Conservation (phyloP, 2,329 filamentous ascomycete genomes). For the Trichoderma brevicompactum region DNA sequence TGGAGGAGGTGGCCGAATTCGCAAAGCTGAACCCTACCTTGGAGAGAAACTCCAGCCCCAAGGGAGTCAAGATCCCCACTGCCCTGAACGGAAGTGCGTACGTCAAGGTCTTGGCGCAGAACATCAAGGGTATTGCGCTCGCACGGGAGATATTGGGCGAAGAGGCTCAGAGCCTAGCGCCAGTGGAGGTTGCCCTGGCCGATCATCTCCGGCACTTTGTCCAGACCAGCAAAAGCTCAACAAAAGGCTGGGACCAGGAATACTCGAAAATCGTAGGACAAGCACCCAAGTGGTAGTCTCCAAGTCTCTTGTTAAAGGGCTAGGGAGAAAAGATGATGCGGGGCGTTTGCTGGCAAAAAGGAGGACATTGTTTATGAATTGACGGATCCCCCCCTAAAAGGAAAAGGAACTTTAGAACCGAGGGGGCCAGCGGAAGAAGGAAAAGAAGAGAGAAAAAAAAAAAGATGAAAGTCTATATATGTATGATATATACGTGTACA, state of each 20-base stretch:
- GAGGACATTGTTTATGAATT: too few relatives aligned
- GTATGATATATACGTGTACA: constrained; percentile 37
- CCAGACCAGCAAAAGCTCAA: constrained; percentile 29
- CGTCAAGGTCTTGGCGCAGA: constrained; percentile 39
- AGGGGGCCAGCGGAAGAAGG: too few relatives aligned
- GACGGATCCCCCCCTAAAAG: neutral
- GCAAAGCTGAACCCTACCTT: constrained; percentile 34
- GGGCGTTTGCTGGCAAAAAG: too few relatives aligned
- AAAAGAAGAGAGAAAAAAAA: neutral
- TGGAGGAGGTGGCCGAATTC: constrained; percentile 36
- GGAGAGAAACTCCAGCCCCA: constrained; percentile 26
- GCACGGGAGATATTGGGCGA: constrained; percentile 48
- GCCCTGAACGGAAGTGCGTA: constrained; percentile 38
- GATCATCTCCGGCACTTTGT: constrained; percentile 44
- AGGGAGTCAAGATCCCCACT: constrained; percentile 18
- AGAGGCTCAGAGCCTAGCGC: constrained; percentile 41
- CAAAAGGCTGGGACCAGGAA: constrained; percentile 33
- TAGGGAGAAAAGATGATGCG: too few relatives aligned
- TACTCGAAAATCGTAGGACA: constrained; percentile 39
- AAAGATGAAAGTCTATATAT: constrained; percentile 33
- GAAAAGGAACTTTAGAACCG: neutral
- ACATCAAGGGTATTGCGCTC: constrained; percentile 49
- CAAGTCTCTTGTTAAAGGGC: too few relatives aligned
- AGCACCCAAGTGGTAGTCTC: constrained; percentile 37
- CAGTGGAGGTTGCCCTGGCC: constrained; percentile 46